Base-by-base conservation (phyloP, 2,329 filamentous ascomycete species). In the Juglanconis sp. region DNA sequence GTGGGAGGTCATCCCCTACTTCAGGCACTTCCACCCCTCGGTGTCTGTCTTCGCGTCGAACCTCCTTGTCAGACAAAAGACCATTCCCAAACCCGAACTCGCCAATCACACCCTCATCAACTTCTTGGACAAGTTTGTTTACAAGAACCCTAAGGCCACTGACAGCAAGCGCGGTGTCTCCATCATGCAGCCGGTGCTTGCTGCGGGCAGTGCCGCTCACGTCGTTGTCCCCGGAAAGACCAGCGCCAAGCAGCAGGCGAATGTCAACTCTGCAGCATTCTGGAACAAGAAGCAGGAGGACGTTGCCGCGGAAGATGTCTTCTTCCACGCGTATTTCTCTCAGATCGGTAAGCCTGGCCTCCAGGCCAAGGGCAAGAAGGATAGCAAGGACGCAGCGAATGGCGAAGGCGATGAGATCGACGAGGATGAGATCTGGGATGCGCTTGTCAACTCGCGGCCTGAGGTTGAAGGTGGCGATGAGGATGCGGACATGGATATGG, bases 101-200 rank as follows among this genome's bases (percentile, higher is more conserved):
- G 88, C 90, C 15, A 88, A 92, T 60, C 94, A 98, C 73, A 95
- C 91, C 1, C 83, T 99, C 53, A 95, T 95, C 70, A 90, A 96
- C 73, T 99, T 99, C 81, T 81, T 99, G 60, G 95, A 99, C 76
- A 93, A 96, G 68, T 99, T 99, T 74, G 92, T 96, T n/a, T 99
- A 98, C 81, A 89, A 91, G 67, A 96, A 95, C 68, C 87, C 94
- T 63, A 96, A 96, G 80, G 79, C 87, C 4, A 83, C 82, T 15
- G 81, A 85, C 55, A 74, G 79, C 36, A 81, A 85, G 35, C 90
- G 91, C 65, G 96, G 96, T 53, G 82, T 85, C 34, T 97, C 92
- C 32, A 96, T 99, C 74, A 99, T 99, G 95, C 95, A 99, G 74
- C 95, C 96, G 44, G 85, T 97, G 31, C 74, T 77, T 38, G 77